Evolutionary conservation across 768 basidiomycete genomes (phyloP).

Genomic region (Cystofilobasidium ferigula): DNA sequence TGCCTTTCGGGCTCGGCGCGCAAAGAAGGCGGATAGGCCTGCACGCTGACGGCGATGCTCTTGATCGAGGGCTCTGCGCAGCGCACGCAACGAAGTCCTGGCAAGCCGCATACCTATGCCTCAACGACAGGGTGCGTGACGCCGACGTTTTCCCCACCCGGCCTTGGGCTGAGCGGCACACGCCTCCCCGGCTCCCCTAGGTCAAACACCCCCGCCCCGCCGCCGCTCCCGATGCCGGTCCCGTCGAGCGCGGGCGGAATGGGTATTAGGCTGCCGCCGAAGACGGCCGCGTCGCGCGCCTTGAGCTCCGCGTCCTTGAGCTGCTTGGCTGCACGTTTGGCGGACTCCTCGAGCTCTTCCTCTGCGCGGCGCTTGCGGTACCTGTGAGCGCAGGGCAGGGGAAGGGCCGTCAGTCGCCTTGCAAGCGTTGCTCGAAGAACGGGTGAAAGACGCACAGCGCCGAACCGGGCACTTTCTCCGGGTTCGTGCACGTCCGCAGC

Average conservation of each 20-base stretch:
- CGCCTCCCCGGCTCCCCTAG: background rate
- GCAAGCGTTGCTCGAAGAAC: background rate
- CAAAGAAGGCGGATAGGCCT: too few relatives aligned
- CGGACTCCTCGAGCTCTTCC: conserved; percentile 33
- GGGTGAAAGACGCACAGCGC: conserved; percentile 36
- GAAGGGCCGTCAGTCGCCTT: background rate
- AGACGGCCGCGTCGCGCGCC: conserved; percentile 25
- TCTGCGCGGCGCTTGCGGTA: conserved; percentile 37
- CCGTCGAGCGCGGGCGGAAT: background rate
- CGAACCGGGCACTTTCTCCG: conserved; percentile 87
- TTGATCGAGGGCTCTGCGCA: too few relatives aligned
- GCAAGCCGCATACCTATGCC: too few relatives aligned
- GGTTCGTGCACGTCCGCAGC: conserved; percentile 81
- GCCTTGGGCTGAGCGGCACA: background rate
- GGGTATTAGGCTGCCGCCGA: conserved; percentile 5
- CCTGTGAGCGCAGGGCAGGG: conserved; percentile 26
- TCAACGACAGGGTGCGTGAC: background rate
- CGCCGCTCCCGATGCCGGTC: background rate
- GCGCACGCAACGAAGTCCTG: too few relatives aligned
- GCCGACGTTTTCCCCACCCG: background rate
- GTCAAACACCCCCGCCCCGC: background rate
- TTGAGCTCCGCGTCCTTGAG: conserved; percentile 8
- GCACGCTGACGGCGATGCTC: too few relatives aligned
- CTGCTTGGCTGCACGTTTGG: conserved; percentile 29
- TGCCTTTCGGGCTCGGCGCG: too few relatives aligned